Evolutionary conservation across 1,284 basidiomycete species (phyloP).

Genomic region (Melanopsichium pennsylvanicum): DNA sequence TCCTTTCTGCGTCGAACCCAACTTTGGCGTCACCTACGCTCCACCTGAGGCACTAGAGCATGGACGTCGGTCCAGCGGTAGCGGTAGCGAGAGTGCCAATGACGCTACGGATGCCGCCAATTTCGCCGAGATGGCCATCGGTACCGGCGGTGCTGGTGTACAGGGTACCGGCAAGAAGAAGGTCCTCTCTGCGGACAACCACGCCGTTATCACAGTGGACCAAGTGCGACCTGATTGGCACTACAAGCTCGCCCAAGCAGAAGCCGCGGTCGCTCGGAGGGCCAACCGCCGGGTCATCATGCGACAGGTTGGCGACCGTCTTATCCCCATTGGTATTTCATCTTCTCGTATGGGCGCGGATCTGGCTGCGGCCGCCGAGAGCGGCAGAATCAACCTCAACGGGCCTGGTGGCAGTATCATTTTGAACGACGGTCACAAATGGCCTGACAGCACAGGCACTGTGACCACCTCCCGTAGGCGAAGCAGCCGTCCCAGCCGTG

Average conservation of each 20-base stretch:
- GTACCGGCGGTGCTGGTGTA: conserved; percentile 32
- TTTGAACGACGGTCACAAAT: conserved; percentile 51
- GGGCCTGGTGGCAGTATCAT: conserved; percentile 65
- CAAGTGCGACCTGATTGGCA: conserved; percentile 63
- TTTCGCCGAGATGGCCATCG: conserved; percentile 54
- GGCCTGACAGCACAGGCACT: conserved; percentile 23
- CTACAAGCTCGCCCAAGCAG: conserved; percentile 53
- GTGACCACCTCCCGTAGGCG: conserved; percentile 33
- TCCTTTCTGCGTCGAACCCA: conserved; percentile 94
- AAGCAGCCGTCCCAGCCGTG: conserved; percentile 38
- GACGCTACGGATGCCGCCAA: conserved; percentile 41
- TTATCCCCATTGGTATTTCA: conserved; percentile 95
- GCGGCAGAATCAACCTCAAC: conserved; percentile 46
- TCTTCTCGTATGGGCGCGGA: conserved; percentile 68
- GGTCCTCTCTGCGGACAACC: conserved; percentile 48
- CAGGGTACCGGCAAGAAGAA: conserved; percentile 34
- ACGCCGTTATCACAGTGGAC: conserved; percentile 57
- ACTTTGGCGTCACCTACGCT: conserved; percentile 91
- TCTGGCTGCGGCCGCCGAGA: conserved; percentile 48
- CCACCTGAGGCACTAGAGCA: conserved; percentile 74
- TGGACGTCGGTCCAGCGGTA: conserved; percentile 21
- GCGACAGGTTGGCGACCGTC: conserved; percentile 95
- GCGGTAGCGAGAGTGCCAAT: conserved; percentile 22
- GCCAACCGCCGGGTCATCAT: conserved; percentile 96
- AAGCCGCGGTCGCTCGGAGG: conserved; percentile 53